phyloP scores from a whole-genome alignment of 306 rosid species.

The Vigna mungo region DNA sequence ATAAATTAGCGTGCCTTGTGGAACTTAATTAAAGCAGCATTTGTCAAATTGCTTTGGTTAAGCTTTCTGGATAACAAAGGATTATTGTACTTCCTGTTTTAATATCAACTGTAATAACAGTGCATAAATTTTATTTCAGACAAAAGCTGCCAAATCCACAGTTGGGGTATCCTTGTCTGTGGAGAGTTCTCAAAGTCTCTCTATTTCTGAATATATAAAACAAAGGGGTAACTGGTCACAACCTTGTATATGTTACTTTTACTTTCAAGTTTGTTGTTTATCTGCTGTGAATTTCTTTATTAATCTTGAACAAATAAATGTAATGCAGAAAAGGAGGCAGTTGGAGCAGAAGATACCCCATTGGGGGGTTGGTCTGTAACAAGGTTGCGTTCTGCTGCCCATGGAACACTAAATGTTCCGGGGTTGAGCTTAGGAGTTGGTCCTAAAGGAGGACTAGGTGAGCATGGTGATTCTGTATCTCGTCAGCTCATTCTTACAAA shows the following conservation, averaged over 20 bases:
- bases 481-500: conserved; percentile 98
- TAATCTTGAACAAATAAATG: conserved; percentile 35
- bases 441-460: conserved; percentile 99
- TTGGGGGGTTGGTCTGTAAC: conserved; percentile 98
- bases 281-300: conserved; percentile 26
- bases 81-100: conserved; percentile 17
- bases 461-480: conserved; percentile 95
- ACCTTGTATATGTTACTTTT: conserved; percentile 32
- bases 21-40: conserved; percentile 33
- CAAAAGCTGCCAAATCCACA: conserved; percentile 91
- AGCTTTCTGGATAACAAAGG: conserved; percentile 14
- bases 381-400: conserved; percentile 95
- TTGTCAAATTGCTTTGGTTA: conserved; percentile 34
- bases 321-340: conserved; percentile 89
- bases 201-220: conserved; percentile 76
- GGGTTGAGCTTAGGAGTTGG: conserved; percentile 95
- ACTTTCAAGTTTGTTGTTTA: conserved; percentile 35
- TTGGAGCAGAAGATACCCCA: conserved; percentile 99
- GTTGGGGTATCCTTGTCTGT: conserved; percentile 84
- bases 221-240: conserved; percentile 71
- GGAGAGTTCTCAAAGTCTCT: conserved; percentile 81
- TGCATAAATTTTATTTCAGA: conserved; percentile 58
- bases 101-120: conserved; percentile 36
- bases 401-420: conserved; percentile 90
- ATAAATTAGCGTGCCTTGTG: conserved; percentile 39